Evolutionary conservation across 2,329 filamentous ascomycete species (phyloP).

Genomic region (Ophiostoma sp.): DNA sequence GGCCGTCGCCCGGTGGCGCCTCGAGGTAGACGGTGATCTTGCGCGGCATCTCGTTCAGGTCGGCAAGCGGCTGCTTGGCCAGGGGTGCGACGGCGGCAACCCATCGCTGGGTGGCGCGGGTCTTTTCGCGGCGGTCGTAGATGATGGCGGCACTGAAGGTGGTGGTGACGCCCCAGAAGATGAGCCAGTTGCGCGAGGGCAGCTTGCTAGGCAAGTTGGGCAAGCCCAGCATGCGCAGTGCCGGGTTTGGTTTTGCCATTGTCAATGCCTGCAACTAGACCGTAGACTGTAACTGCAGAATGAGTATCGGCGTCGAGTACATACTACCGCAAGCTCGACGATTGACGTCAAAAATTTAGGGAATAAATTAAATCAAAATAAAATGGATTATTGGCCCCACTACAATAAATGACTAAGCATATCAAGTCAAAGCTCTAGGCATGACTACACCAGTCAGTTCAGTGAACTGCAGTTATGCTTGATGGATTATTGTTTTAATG

Average conservation of each 20-base stretch:
- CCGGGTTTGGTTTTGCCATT: constrained; percentile 52
- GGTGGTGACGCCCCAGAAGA: constrained; percentile 77
- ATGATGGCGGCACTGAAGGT: constrained; percentile 74
- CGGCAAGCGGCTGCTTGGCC: constrained; percentile 65
- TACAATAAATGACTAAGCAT: not conserved
- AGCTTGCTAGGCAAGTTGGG: constrained; percentile 78
- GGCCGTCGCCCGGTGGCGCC: constrained; percentile 78
- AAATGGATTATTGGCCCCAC: not conserved
- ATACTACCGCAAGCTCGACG: not conserved
- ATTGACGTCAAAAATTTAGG: constrained; percentile 10
- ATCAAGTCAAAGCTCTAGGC: no score
- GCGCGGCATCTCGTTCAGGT: constrained; percentile 66
- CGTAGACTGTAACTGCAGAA: not conserved
- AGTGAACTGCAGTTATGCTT: not conserved
- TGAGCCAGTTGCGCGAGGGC: constrained; percentile 95
- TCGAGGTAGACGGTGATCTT: constrained; percentile 82
- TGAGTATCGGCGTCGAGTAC: not conserved
- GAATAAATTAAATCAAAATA: not conserved
- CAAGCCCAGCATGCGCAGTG: constrained; percentile 74
- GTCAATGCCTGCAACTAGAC: not conserved
- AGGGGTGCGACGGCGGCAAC: constrained; percentile 78
- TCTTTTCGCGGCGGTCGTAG: constrained; percentile 91
- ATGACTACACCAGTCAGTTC: no score
- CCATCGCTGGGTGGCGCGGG: constrained; percentile 80
- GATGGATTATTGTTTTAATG: no score